Evolutionary conservation across 164 flowering plant species (phyloP), one percentile per base, ranked within the genome.

Genomic region (Euptelea pleiosperma): DNA sequence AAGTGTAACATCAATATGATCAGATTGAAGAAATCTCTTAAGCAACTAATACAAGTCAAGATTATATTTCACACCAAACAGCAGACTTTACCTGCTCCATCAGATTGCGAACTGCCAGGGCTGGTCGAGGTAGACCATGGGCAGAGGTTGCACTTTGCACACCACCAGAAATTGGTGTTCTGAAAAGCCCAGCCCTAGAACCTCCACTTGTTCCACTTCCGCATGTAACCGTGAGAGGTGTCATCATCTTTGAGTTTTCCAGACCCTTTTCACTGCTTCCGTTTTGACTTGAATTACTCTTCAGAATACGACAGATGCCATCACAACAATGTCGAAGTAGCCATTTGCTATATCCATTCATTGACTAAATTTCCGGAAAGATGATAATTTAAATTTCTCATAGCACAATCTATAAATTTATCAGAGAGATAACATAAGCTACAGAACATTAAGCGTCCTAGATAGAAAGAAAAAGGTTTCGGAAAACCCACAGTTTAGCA

Each of bases 121-220:
- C 97, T 47, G 99, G 99, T 69, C 76, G 81, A 44, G 96, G 99
- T 66, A 94, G 75, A 54, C 84, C 97, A 77, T 94, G 99, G 52
- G 91, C 99, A 52, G 98, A 94, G 24, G 99, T 94, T 44, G 99
- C 99, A 78, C 96, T 91, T 68, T 94, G 99, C 26, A 94, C 99
- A 48, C 99, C 98, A 44, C 99, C 99, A 55, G 99, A 94, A 60
- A 91, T 94, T 48, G 98, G 99, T 3, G 99, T 91, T 77, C 99
- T 79, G 55, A 91, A 94, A 58, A 94, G 89, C 40, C 97, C 99
- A 63, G 97, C 82, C 68, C 95, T 79, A 9, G 87, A 77, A 42
- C 96, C 89, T 30, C 88, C 82, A 35, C 74, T 73, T 3, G 66
- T 31, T 34, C 73, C 75, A 65, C 58, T 68, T 28, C 73, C 79